These are phyloP conservation scores for Trichoderma reesei DNA, from an alignment of 495 filamentous ascomycete genomes.

Conservation along the genomic window DNA sequence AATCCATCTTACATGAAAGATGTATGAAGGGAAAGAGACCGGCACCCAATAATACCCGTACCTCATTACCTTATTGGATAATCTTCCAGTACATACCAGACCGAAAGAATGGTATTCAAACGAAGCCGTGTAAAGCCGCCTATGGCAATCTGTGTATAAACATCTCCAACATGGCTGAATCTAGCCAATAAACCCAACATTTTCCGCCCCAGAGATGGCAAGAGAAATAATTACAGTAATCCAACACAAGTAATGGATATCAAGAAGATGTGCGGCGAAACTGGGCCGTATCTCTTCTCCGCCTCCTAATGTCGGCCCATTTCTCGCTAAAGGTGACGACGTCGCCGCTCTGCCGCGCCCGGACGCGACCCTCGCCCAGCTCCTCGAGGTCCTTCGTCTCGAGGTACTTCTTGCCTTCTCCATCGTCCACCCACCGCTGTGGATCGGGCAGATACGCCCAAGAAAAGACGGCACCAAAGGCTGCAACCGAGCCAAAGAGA, in stretches of 20 bases:
- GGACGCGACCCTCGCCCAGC: slow-evolving; percentile 22
- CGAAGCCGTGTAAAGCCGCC: too few species aligned
- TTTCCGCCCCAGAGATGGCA: not conserved
- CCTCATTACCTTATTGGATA: too few species aligned
- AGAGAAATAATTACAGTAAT: not conserved
- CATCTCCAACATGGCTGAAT: too few species aligned
- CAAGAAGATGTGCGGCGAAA: not conserved
- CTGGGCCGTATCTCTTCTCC: slow-evolving; percentile 12
- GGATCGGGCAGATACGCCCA: slow-evolving; percentile 30
- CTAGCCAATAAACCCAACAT: not conserved
- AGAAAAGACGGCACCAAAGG: slow-evolving; percentile 24
- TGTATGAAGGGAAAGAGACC: too few species aligned
- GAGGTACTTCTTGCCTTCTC: slow-evolving; percentile 11
- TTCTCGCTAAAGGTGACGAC: slow-evolving; percentile 22
- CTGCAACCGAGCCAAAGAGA: slow-evolving; percentile 26
- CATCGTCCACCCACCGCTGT: slow-evolving; percentile 17
- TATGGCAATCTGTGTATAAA: too few species aligned
- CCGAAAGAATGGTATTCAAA: too few species aligned
- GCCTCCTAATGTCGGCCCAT: slow-evolving; percentile 16
- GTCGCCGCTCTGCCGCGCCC: slow-evolving; percentile 21
- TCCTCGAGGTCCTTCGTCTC: slow-evolving; percentile 26
- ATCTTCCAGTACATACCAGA: too few species aligned
- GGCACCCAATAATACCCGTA: too few species aligned
- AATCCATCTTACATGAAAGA: too few species aligned
- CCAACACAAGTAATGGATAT: not conserved